These are phyloP conservation scores for Davidsoniella virescens DNA, from an alignment of 2,329 filamentous ascomycete genomes.

Conservation along the genomic window DNA sequence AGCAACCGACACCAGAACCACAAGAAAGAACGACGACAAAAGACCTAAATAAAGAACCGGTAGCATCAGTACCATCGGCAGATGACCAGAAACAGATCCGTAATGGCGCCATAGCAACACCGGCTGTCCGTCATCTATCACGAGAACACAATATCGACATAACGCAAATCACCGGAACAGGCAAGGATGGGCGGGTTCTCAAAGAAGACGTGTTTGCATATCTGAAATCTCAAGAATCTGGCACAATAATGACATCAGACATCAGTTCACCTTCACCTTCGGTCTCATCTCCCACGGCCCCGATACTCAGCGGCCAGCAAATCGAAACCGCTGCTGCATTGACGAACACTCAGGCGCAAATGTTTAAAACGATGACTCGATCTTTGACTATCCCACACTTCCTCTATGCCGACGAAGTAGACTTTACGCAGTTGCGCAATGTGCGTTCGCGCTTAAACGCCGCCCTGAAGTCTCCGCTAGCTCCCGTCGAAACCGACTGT, in stretches of 20 bases:
- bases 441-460: conserved; percentile 63
- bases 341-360: conserved; percentile 68
- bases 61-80: conserved; percentile 18
- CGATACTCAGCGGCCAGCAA: conserved; percentile 30
- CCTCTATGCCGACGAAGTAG: conserved; percentile 79
- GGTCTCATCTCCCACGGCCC: conserved; percentile 17
- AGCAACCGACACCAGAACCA: conserved; percentile 2
- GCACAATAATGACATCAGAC: conserved; percentile 1
- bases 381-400: conserved; percentile 89
- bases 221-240: conserved; percentile 35
- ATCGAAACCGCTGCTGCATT: conserved; percentile 54
- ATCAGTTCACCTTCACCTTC: conserved; percentile 3
- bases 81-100: conserved; percentile 31
- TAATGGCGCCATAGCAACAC: conserved; percentile 66
- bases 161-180: conserved; percentile 62
- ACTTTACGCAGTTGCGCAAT: conserved; percentile 57
- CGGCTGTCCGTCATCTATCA: conserved; percentile 75
- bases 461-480: conserved; percentile 29
- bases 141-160: conserved; percentile 71
- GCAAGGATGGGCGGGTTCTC: conserved; percentile 75
- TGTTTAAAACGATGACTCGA: conserved; percentile 96
- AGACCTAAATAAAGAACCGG: conserved; percentile 12
- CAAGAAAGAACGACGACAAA: conserved; percentile 9
- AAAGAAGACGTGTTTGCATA: conserved; percentile 82
- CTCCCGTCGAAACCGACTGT: conserved; percentile 14